Evolutionary conservation across 2,329 filamentous ascomycete genomes (phyloP), one percentile per base, ranked within the genome.

Genomic region (Sporothrix curviconia): DNA sequence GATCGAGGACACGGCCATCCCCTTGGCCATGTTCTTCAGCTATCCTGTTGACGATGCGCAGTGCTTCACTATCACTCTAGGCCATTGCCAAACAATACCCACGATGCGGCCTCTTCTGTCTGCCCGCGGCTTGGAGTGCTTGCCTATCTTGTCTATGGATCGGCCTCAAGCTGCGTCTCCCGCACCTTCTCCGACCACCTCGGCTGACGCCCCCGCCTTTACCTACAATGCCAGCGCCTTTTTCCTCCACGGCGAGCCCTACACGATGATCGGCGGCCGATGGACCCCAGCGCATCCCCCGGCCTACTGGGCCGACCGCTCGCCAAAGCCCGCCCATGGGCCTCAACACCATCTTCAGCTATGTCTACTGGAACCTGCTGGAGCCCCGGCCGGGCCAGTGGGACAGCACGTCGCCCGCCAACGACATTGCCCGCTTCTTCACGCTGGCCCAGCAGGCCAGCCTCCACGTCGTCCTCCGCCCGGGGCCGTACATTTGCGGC

Each of bases 261-360:
- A 88, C 44, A 82, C 89, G 66, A 76, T 92, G 36, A 90, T 86
- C 68, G 85, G 82, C 42, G 88, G 84, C 39, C 88, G 92, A 67
- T 90, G 3, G 87, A 92, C 66, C 86, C 87, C 0, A 91, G 1
- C 76, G 77, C 0, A 74, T 77, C 0, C 74, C 76, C 0, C 71
- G 69, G 0, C 66, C 79, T 50, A 50, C 0, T 79, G 64, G 64
- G 22, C 49, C 25, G 64, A 64, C 42, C 52, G 63, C 24, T 94
- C 64, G 85, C 94, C 65, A 94, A 95, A 71, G 83, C 92, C 69
- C 90, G 87, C 85, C 87, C 0, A 71, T 90, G 2, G 89, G 90
- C 0, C 92, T 90, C 71, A 92, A 87, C 64, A 80, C 82, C 49
- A 85, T 91, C 1, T 90, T 87, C 0, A 90, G 92, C 69, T 92